Conservation (phyloP, 1,284 basidiomycete species). For the Leccinum pachyderme region DNA sequence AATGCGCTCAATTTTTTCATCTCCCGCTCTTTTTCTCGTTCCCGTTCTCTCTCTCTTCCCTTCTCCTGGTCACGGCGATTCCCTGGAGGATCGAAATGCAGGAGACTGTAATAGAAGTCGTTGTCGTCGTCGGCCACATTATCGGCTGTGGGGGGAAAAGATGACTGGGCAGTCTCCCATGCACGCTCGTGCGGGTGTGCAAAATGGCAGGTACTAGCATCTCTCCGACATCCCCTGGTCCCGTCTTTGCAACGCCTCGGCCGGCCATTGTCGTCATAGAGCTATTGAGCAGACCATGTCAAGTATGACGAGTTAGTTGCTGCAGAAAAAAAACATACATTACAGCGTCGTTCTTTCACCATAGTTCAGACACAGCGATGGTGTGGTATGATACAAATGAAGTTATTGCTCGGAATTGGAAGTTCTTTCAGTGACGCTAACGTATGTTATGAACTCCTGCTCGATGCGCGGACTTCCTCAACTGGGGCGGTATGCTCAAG, state of each 20-base stretch:
- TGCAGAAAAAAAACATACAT: constrained; percentile 24
- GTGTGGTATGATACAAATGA: constrained; percentile 20
- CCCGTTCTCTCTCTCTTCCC: constrained; percentile 10
- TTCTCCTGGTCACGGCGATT: constrained; percentile 11
- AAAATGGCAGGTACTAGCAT: constrained; percentile 24
- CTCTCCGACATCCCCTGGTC: constrained; percentile 20
- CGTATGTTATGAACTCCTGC: neutral
- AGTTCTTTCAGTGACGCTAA: neutral
- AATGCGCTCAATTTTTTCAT: neutral
- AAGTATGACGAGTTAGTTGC: constrained; percentile 5
- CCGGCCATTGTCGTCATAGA: constrained; percentile 30
- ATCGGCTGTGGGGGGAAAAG: constrained; percentile 24
- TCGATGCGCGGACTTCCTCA: neutral
- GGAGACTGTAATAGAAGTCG: constrained; percentile 23
- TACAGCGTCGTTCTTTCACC: constrained; percentile 28
- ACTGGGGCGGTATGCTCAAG: constrained; percentile 24
- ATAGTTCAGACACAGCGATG: constrained; percentile 2
- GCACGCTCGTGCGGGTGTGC: constrained; percentile 30
- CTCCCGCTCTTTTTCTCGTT: neutral
- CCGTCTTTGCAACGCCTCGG: constrained; percentile 25
- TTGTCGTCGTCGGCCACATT: constrained; percentile 23
- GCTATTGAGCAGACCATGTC: constrained; percentile 11
- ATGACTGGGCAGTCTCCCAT: constrained; percentile 25
- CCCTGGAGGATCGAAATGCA: constrained; percentile 11
- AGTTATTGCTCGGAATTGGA: constrained; percentile 18